phyloP scores from a whole-genome alignment of 768 basidiomycete genomes.

The Lentinus tigrinus region DNA sequence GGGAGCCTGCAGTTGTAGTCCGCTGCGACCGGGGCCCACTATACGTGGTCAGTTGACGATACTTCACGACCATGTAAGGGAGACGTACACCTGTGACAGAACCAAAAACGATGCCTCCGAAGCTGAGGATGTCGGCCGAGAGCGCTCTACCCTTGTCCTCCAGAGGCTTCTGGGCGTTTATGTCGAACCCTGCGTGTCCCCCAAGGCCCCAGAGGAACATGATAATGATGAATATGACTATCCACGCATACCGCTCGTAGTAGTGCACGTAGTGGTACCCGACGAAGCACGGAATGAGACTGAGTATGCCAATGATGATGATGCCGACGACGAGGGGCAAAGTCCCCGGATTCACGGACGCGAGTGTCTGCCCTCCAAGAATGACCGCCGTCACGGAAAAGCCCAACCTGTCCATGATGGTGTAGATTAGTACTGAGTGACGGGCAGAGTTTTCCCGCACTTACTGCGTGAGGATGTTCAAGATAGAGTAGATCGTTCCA shows the following conservation, averaged over 20 bases:
- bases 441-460: background rate
- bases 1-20: constrained; percentile 56
- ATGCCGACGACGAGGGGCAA: constrained; percentile 49
- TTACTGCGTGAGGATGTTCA: constrained; percentile 50
- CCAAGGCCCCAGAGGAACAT: constrained; percentile 53
- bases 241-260: constrained; percentile 60
- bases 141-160: constrained; percentile 46
- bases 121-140: constrained; percentile 48
- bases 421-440: background rate
- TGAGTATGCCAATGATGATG: constrained; percentile 43
- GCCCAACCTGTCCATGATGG: constrained; percentile 35
- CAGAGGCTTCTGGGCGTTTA: constrained; percentile 38
- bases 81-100: constrained; percentile 41
- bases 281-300: constrained; percentile 45
- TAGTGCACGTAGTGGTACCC: constrained; percentile 46
- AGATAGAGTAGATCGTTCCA: constrained; percentile 46
- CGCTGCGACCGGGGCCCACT: constrained; percentile 52
- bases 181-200: constrained; percentile 44
- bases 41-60: background rate
- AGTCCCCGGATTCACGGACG: constrained; percentile 41
- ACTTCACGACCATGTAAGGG: background rate
- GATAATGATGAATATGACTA: constrained; percentile 44
- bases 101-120: constrained; percentile 52
- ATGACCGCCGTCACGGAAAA: constrained; percentile 51
- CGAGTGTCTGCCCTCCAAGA: constrained; percentile 51